Percentiles rank a stretch among this genome's conserved stretches.
phyloP scores from a whole-genome alignment of 2,329 filamentous ascomycete genomes.

The Aspergillus luchuensis region DNA sequence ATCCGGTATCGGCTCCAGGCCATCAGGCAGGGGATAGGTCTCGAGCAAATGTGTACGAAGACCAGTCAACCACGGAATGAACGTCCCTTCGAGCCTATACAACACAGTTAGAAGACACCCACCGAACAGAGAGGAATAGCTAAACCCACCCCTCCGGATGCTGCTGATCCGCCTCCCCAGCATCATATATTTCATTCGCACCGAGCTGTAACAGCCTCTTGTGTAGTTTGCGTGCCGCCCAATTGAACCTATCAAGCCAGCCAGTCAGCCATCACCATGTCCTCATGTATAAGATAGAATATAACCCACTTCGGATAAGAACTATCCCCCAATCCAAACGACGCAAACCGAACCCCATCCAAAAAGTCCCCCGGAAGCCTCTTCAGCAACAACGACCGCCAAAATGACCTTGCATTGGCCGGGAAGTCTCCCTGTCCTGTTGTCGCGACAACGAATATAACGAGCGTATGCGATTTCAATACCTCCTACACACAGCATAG shows the following conservation, averaged over 20 bases:
- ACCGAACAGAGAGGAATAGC: slow-evolving; percentile 29
- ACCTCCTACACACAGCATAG: slow-evolving; percentile 27
- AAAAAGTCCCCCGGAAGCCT: slow-evolving; percentile 73
- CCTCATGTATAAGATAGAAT: not conserved
- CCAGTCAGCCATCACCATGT: slow-evolving; percentile 7
- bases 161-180: slow-evolving; percentile 89
- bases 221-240: slow-evolving; percentile 83
- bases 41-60: slow-evolving; percentile 68
- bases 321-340: slow-evolving; percentile 90
- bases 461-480: slow-evolving; percentile 39
- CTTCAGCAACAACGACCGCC: slow-evolving; percentile 80
- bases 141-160: slow-evolving; percentile 76
- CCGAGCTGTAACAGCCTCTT: slow-evolving; percentile 83
- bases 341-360: slow-evolving; percentile 69
- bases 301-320: slow-evolving; percentile 79
- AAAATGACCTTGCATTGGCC: slow-evolving; percentile 77
- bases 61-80: slow-evolving; percentile 72
- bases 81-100: slow-evolving; percentile 74
- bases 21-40: slow-evolving; percentile 68
- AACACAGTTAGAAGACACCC: not conserved
- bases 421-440: slow-evolving; percentile 95
- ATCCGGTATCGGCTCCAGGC: slow-evolving; percentile 69
- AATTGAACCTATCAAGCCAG: slow-evolving; percentile 71
- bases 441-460: slow-evolving; percentile 80
- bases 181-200: slow-evolving; percentile 71